Base-by-base conservation (phyloP, 768 basidiomycete species). In the Naematelia aurantialba region DNA sequence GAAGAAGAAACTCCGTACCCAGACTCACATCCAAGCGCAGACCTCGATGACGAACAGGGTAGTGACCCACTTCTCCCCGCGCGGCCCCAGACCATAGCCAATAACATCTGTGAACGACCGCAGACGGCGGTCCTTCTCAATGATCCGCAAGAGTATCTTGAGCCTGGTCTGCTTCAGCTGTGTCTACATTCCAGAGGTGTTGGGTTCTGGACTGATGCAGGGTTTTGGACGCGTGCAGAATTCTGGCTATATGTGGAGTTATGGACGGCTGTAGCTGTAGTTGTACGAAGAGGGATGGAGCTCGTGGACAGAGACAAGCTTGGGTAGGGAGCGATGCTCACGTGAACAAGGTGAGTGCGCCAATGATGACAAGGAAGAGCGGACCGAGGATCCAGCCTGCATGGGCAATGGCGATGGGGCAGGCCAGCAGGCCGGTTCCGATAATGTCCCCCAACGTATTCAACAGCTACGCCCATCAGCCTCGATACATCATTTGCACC, bases 311-410 rank as follows among this genome's bases (percentile, higher is more conserved):
- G n/a, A n/a, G n/a, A n/a, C n/a, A n/a, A n/a, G n/a, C n/a, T n/a
- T n/a, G n/a, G n/a, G n/a, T n/a, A n/a, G n/a, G n/a, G n/a, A n/a
- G n/a, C n/a, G n/a, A n/a, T n/a, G n/a, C 71, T 68, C 56, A 70
- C 71, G 71, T 73, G 52, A 54, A 66, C 8, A 67, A 34, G 2
- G 69, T 73, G 5, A 65, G 45, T 14, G 45, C 63, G 31, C 63
- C 70, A 2, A 67, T 65, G 4, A 66, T 21, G 27, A 61, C 56
- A 39, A 74, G 34, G 27, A 69, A 55, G 1, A 69, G 17, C 4
- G 69, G 67, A 4, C 72, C 72, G 3, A 71, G 48, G 3, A 74
- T 49, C 72, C 72, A 74, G 1, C 72, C 72, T 21, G 70, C 62
- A 61, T 74, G 63, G 4, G 72, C 72, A 19, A 71, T 57, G 13